Evolutionary conservation across 164 flowering plant genomes (phyloP), one percentile per base, ranked within the genome.

Genomic region (Chimonanthus salicifolius): DNA sequence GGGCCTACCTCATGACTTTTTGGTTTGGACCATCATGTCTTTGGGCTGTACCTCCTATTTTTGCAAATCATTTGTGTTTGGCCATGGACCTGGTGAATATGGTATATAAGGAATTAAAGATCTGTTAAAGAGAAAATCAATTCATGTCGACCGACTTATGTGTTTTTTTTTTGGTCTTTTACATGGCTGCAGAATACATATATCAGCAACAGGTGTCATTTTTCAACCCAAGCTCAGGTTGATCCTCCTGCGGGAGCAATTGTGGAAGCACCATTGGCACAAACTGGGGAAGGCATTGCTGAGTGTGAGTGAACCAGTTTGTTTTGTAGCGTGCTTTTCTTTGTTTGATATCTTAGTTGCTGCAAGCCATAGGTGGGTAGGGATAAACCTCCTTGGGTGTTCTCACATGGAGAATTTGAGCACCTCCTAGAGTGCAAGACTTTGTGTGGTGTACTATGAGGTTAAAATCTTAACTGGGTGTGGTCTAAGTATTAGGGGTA

Each of bases 211-310:
- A 79, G 83, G 47, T 74, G 82, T 74, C 81, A 69, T 74, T 87
- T 84, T 74, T 84, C 99, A 64, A 88, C 79, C 79, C 79, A 86
- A 47, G 85, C 88, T 15, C 20, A 76, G 74, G 79, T 79, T 65
- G 88, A 85, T 68, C 72, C 67, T 73, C 77, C 85, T 16, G 72
- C 67, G 3, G 81, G 77, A 69, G 88, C 85, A 33, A 71, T 82
- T 11, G 87, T 93, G 49, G 97, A 92, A 71, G 87, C 94, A 2
- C 97, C 95, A 43, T 78, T 96, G 80, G 98, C 99, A 6, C 99
- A 96, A 75, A 96, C 99, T 47, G 99, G 99, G 58, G 99, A 96
- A 86, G 99, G 99, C 21, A 96, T 96, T 82, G 99, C 99, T 47
- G 99, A 96, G 71, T 96, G 99, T 93, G 67, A 85, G 84, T 48